These are phyloP conservation scores for Fusarium sp. DNA, from an alignment of 2,329 filamentous ascomycete genomes.

Conservation along the genomic window DNA sequence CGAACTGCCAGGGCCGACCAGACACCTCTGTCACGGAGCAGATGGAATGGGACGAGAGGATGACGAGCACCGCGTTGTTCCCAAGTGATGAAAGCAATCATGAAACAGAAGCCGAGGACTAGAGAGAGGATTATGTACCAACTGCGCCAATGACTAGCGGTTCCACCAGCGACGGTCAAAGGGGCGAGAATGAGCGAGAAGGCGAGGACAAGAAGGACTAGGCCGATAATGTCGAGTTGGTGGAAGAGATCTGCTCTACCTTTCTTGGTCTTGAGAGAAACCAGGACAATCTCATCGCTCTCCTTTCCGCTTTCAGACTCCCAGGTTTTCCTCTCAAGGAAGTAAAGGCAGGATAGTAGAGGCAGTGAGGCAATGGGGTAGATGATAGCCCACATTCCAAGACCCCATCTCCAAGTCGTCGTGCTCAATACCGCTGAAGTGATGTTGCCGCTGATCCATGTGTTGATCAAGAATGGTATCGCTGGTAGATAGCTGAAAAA, in stretches of 20 bases:
- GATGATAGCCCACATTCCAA: slow-evolving; percentile 72
- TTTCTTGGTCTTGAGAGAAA: slow-evolving; percentile 35
- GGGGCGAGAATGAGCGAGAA: slow-evolving; percentile 60
- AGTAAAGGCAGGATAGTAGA: slow-evolving; percentile 56
- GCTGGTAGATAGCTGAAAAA: slow-evolving; percentile 71
- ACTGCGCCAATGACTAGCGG: slow-evolving; percentile 57
- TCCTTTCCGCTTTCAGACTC: slow-evolving; percentile 11
- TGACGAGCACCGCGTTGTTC: slow-evolving; percentile 57
- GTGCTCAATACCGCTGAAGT: slow-evolving; percentile 57
- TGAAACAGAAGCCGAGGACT: slow-evolving; percentile 57
- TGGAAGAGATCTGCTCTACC: slow-evolving; percentile 60
- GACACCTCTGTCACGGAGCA: slow-evolving; percentile 67
- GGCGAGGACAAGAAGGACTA: slow-evolving; percentile 55
- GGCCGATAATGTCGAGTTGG: slow-evolving; percentile 62
- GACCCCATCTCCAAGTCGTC: slow-evolving; percentile 69
- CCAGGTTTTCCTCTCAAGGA: slow-evolving; percentile 42
- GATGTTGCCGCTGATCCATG: slow-evolving; percentile 70
- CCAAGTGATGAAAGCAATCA: slow-evolving; percentile 63
- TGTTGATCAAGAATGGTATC: slow-evolving; percentile 68
- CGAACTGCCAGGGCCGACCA: slow-evolving; percentile 68
- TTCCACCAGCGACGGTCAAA: slow-evolving; percentile 64
- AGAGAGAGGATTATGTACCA: slow-evolving; percentile 62
- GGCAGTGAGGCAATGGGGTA: slow-evolving; percentile 66
- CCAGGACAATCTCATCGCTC: neutral
- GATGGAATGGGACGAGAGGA: slow-evolving; percentile 66